Evolutionary conservation across 306 rosid species (phyloP).

Genomic region (Castanea mollissima): DNA sequence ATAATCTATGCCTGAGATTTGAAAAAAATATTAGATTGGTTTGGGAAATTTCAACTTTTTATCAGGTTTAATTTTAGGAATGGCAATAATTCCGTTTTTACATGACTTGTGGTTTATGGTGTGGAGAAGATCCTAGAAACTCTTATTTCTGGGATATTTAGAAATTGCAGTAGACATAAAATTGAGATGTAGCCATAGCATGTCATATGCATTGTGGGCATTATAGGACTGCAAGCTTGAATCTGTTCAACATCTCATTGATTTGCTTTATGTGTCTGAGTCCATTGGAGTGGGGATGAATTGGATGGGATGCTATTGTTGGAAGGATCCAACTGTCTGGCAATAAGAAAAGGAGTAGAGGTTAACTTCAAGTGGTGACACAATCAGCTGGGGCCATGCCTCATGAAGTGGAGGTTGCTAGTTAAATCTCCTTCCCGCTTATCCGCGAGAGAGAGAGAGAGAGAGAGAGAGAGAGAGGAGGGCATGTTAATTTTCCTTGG

Average conservation of each 20-base stretch:
- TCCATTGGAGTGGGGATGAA: too few relatives aligned
- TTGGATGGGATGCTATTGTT: too few relatives aligned
- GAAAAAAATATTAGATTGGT: neutral
- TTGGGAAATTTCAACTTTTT: neutral
- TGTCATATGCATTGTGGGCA: neutral
- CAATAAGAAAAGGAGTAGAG: too few relatives aligned
- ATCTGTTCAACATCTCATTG: neutral
- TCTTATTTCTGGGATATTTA: neutral
- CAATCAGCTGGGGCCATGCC: too few relatives aligned
- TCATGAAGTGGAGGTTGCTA: too few relatives aligned
- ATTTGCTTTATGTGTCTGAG: neutral
- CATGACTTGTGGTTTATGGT: neutral
- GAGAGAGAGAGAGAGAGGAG: too few relatives aligned
- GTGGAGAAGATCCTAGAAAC: neutral
- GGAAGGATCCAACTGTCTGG: too few relatives aligned
- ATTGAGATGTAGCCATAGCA: neutral
- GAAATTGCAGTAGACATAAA: neutral
- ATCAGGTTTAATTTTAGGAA: neutral
- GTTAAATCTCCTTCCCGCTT: too few relatives aligned
- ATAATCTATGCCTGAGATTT: too few relatives aligned
- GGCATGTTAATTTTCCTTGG: too few relatives aligned
- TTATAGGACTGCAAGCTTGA: neutral
- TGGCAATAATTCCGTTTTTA: neutral
- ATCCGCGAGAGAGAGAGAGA: too few relatives aligned
- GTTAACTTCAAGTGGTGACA: too few relatives aligned